phyloP scores from a whole-genome alignment of 2,329 filamentous ascomycete genomes.

The Fusarium caatingaense region DNA sequence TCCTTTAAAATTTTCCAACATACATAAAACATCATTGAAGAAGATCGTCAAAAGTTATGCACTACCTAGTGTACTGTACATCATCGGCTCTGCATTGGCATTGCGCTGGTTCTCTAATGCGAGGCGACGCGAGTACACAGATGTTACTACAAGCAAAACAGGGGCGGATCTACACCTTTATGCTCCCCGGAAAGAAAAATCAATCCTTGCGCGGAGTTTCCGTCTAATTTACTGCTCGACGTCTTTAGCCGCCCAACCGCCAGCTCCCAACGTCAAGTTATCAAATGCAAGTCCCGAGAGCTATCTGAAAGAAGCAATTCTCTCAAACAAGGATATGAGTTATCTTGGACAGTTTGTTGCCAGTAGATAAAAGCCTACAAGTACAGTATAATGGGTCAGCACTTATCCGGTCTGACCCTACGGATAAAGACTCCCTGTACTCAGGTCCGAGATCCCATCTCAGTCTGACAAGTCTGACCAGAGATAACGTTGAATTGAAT shows the following conservation, averaged over 20 bases:
- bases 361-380: slow-evolving; percentile 8
- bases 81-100: slow-evolving; percentile 18
- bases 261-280: neutral
- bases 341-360: neutral
- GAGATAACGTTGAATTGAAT: slow-evolving; percentile 1
- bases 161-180: slow-evolving; percentile 19
- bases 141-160: neutral
- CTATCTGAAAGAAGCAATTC: neutral
- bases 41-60: neutral
- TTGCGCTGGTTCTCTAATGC: neutral
- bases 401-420: slow-evolving; percentile 23
- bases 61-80: slow-evolving; percentile 16
- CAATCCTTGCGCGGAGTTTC: slow-evolving; percentile 31
- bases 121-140: neutral
- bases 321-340: neutral
- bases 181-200: slow-evolving; percentile 15
- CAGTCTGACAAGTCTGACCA: neutral
- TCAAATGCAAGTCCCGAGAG: neutral
- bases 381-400: neutral
- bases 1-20: slow-evolving; percentile 11
- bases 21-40: neutral
- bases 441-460: slow-evolving; percentile 19
- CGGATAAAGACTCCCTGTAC: slow-evolving; percentile 3
- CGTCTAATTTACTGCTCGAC: slow-evolving; percentile 14
- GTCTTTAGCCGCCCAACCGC: slow-evolving; percentile 22